These are phyloP conservation scores for Noccaea bulbosa DNA, from an alignment of 345 rosid genomes.

Conservation along the genomic window DNA sequence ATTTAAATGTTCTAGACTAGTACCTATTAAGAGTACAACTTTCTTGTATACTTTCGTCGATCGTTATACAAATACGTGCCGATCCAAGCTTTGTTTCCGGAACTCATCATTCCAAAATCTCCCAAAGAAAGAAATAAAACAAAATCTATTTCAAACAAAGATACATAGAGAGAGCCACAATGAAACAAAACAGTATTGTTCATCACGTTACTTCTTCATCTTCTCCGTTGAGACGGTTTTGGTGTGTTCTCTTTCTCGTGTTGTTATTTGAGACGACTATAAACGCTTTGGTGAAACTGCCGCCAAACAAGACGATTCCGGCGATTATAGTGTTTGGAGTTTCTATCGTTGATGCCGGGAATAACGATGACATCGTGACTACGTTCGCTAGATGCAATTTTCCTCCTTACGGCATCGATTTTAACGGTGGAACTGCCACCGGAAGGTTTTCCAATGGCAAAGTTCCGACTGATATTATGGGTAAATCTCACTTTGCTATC, in stretches of 20 bases:
- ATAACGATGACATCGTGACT: conserved; percentile 54
- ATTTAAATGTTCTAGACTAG: not conserved
- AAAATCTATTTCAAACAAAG: conserved; percentile 4
- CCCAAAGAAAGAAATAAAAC: conserved; percentile 11
- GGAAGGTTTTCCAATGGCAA: conserved; percentile 84
- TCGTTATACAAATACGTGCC: not conserved
- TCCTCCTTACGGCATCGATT: conserved; percentile 75
- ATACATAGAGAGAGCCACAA: conserved; percentile 2
- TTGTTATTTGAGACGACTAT: conserved; percentile 18
- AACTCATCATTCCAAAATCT: conserved; percentile 10
- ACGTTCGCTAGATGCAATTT: conserved; percentile 63
- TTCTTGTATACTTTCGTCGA: not conserved
- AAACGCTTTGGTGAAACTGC: conserved; percentile 35
- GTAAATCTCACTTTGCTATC: conserved; percentile 33
- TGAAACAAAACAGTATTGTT: conserved; percentile 12
- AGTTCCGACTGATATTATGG: conserved; percentile 71
- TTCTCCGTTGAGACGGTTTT: conserved; percentile 2
- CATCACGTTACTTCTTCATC: not conserved
- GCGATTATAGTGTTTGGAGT: conserved; percentile 73
- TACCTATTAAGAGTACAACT: not conserved
- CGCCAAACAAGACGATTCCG: conserved; percentile 50
- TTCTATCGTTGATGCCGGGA: conserved; percentile 83
- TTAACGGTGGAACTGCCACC: conserved; percentile 59
- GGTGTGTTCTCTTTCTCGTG: conserved; percentile 31
- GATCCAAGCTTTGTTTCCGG: not conserved